Conservation (phyloP, 2,329 filamentous ascomycete genomes). For the Ophiostoma perfectum region DNA sequence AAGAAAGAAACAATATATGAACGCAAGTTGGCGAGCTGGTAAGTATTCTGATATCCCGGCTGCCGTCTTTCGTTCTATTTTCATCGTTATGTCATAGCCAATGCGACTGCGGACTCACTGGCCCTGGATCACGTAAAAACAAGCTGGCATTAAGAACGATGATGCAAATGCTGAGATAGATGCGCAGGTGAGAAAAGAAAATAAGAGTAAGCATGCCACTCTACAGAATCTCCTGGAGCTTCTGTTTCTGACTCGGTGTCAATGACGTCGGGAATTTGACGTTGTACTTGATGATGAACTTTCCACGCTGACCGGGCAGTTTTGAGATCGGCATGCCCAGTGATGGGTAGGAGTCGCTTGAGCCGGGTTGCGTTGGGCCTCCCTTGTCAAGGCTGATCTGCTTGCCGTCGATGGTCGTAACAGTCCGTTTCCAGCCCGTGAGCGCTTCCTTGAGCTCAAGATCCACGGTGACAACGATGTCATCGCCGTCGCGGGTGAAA, state of each 20-base stretch:
- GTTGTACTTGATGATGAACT: slow-evolving; percentile 84
- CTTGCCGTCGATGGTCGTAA: slow-evolving; percentile 88
- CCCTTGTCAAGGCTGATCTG: slow-evolving; percentile 72
- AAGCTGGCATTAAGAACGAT: no score
- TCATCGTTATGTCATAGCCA: no score
- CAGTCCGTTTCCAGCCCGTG: slow-evolving; percentile 87
- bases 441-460: slow-evolving; percentile 88
- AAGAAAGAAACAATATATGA: background rate
- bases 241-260: slow-evolving; percentile 70
- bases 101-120: no score
- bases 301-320: slow-evolving; percentile 75
- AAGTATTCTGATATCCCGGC: no score
- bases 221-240: slow-evolving; percentile 72
- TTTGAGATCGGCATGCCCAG: slow-evolving; percentile 95
- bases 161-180: no score
- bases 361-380: slow-evolving; percentile 81
- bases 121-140: no score
- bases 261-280: slow-evolving; percentile 84
- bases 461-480: slow-evolving; percentile 72
- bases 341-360: slow-evolving; percentile 72
- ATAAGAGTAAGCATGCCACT: background rate
- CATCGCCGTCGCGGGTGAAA: slow-evolving; percentile 82
- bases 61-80: no score
- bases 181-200: background rate
- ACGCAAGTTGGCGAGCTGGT: no score